phyloP scores from a whole-genome alignment of 2,329 filamentous ascomycete species.

The Tothia fuscella region DNA sequence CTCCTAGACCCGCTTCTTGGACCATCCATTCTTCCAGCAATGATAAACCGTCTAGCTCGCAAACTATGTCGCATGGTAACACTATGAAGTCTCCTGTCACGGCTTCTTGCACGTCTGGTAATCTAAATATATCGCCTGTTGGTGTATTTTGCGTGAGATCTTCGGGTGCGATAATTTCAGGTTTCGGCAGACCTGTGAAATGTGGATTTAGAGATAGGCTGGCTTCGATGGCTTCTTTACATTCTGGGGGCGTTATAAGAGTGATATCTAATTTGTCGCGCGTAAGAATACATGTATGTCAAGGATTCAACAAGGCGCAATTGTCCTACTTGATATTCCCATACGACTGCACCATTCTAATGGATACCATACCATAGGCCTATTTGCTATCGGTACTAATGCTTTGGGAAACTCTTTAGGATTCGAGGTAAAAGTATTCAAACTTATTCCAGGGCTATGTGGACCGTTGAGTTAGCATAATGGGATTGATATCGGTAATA shows the following conservation, averaged over 20 bases:
- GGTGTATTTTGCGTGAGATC: constrained; percentile 73
- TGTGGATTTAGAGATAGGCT: constrained; percentile 69
- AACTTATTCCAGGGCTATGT: constrained; percentile 69
- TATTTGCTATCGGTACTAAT: constrained; percentile 68
- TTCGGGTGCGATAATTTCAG: constrained; percentile 63
- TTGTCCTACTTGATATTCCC: constrained; percentile 55
- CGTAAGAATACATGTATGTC: not conserved
- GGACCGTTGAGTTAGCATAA: no score
- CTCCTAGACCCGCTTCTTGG: constrained; percentile 55
- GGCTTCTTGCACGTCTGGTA: constrained; percentile 67
- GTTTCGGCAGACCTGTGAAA: constrained; percentile 60
- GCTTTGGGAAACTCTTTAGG: constrained; percentile 74
- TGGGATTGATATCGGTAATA: no score
- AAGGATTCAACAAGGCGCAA: not conserved
- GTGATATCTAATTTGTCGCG: constrained; percentile 32
- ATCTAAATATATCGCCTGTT: constrained; percentile 75
- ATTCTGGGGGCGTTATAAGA: constrained; percentile 45
- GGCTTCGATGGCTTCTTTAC: constrained; percentile 52
- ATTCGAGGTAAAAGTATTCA: constrained; percentile 71
- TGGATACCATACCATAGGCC: constrained; percentile 84
- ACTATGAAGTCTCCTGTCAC: constrained; percentile 82
- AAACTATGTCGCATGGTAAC: constrained; percentile 86
- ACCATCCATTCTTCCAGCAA: constrained; percentile 90
- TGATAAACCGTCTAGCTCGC: constrained; percentile 72
- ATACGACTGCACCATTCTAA: constrained; percentile 76